Base-by-base conservation (phyloP, 2,329 filamentous ascomycete genomes). In the Beauveria scarabaeidicola region DNA sequence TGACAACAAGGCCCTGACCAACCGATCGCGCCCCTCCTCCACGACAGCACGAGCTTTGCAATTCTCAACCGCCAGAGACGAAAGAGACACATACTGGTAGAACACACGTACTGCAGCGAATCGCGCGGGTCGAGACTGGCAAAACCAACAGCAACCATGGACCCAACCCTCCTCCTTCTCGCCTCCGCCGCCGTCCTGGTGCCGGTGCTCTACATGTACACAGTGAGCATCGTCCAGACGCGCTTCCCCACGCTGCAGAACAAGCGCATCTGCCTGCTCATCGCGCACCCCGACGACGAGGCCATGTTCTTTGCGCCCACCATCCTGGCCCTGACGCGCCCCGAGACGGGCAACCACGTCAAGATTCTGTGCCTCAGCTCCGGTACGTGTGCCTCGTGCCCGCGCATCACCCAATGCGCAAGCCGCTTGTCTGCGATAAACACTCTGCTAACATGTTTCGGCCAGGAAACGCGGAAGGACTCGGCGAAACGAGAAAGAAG, bases 221-320 rank as follows among this genome's bases (percentile, higher is more conserved):
- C 78, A 3, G 76, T 74, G 27, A 72, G 74, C 46, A 69, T 77
- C n/a, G 72, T 78, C 46, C 74, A 76, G 62, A 67, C 75, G 27
- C 75, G 80, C 36, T 83, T 90, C 66, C 89, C 90, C 4, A 81
- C 77, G 48, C 77, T 97, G 63, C 80, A 79, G 66, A 88, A 90
- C 77, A 95, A 96, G 80, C 86, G 90, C 69, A 91, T 99, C 69
- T 89, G 90, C 71, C 82, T 99, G 58, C 80, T 99, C 59, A 97
- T 99, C 69, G 94, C 94, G 23, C 94, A 99, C 75, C 94, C 94
- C 0, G 94, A 99, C 74, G 94, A 99, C 69, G 94, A 99, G 78
- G 94, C 93, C 73, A 99, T 99, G 94, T 99, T 99, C 80, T 99
- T 99, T 75, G 86, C 91, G 63, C 94, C 94, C 0, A 89, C 91